These are phyloP conservation scores for Lasiosphaeriaceae sp. DNA, from an alignment of 495 filamentous ascomycete genomes.

Conservation along the genomic window DNA sequence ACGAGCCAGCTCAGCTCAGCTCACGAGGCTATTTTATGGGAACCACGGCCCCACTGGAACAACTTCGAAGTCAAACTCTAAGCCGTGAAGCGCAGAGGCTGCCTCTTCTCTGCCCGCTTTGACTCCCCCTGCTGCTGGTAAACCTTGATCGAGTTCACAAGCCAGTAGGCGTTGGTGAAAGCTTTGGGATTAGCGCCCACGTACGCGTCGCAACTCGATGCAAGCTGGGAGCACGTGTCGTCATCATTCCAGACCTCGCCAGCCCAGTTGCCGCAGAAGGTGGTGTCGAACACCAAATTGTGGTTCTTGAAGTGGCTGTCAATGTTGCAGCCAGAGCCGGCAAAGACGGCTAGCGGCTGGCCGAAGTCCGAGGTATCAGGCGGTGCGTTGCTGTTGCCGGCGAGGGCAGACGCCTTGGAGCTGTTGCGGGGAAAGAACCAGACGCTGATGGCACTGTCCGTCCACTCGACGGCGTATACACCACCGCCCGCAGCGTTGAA, in stretches of 20 bases:
- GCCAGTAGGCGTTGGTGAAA: slow-evolving; percentile 66
- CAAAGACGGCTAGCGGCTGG: slow-evolving; percentile 62
- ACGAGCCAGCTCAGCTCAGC: too few species aligned
- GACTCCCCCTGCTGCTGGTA: slow-evolving; percentile 35
- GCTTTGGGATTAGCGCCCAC: slow-evolving; percentile 60
- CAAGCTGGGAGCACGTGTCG: slow-evolving; percentile 37
- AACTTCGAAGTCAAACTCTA: background rate
- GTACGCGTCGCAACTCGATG: slow-evolving; percentile 56
- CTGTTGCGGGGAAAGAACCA: slow-evolving; percentile 70
- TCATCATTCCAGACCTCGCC: slow-evolving; percentile 54
- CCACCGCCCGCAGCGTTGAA: slow-evolving; percentile 76
- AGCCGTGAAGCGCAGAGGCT: background rate
- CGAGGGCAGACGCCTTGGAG: slow-evolving; percentile 38
- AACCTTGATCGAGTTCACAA: slow-evolving; percentile 65
- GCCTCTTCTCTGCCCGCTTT: background rate
- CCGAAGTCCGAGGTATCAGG: slow-evolving; percentile 67
- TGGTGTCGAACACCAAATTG: slow-evolving; percentile 75
- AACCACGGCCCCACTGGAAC: too few species aligned
- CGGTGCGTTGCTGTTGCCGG: slow-evolving; percentile 46
- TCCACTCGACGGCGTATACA: slow-evolving; percentile 78
- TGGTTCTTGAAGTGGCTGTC: slow-evolving; percentile 63
- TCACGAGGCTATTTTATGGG: too few species aligned
- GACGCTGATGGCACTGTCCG: slow-evolving; percentile 58
- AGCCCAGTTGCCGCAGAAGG: slow-evolving; percentile 90
- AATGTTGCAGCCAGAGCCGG: slow-evolving; percentile 57